These are phyloP conservation scores for Alternaria gaisen DNA, from an alignment of 2,329 filamentous ascomycete genomes.

Conservation along the genomic window DNA sequence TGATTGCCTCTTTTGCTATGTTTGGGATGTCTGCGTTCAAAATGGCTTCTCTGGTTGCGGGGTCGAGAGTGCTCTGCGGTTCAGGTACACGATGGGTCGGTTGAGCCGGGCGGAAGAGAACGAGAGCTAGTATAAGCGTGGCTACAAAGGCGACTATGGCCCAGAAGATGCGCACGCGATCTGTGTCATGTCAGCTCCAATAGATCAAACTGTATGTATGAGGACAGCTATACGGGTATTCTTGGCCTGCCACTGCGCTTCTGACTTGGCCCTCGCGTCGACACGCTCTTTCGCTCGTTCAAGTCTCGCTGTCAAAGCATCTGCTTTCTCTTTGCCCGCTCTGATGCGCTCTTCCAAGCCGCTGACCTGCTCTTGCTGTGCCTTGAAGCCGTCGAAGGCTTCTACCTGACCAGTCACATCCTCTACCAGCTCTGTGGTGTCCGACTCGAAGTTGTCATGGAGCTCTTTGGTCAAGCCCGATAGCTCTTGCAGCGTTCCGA, in stretches of 20 bases:
- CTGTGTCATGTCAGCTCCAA: constrained; percentile 35
- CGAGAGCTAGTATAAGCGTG: constrained; percentile 57
- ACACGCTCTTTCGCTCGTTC: constrained; percentile 70
- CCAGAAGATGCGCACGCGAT: constrained; percentile 70
- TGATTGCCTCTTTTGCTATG: constrained; percentile 46
- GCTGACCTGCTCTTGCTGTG: constrained; percentile 71
- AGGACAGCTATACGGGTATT: constrained; percentile 54
- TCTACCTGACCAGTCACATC: constrained; percentile 70
- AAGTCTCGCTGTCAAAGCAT: constrained; percentile 68
- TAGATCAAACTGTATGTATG: not conserved
- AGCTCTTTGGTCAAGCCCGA: constrained; percentile 68
- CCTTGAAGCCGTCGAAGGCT: constrained; percentile 68
- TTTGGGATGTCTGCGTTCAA: constrained; percentile 43
- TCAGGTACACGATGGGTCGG: constrained; percentile 21
- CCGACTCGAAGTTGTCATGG: constrained; percentile 66
- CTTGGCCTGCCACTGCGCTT: constrained; percentile 73
- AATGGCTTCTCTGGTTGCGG: constrained; percentile 32
- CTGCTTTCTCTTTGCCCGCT: constrained; percentile 67
- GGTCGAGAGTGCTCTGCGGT: constrained; percentile 22
- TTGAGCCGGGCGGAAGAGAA: constrained; percentile 50
- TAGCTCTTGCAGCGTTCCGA: constrained; percentile 72
- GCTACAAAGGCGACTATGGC: constrained; percentile 61
- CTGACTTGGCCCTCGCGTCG: constrained; percentile 72
- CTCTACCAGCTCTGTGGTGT: constrained; percentile 66
- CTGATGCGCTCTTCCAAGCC: constrained; percentile 69